A percentile compares a stretch with the other conserved stretches of the same genome.
Evolutionary conservation across 2,329 filamentous ascomycete species (phyloP).

Genomic region (Pyrenochaeta sp.): DNA sequence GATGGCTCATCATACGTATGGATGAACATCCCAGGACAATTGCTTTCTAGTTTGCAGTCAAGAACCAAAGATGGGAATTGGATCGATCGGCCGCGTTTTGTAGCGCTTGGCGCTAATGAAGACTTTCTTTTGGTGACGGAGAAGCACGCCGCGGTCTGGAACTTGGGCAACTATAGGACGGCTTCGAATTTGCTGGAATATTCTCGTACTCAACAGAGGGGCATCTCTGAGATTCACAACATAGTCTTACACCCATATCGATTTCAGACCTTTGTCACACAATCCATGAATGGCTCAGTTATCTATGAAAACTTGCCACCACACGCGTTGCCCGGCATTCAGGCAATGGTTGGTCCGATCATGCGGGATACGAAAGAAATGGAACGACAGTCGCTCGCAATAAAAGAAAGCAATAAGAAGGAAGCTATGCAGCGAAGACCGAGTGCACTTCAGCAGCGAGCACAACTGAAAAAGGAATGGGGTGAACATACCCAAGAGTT

Average conservation of each 20-base stretch:
- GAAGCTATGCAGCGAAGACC: constrained; percentile 12
- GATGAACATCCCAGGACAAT: constrained; percentile 39
- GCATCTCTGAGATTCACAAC: constrained; percentile 29
- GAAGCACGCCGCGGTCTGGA: constrained; percentile 40
- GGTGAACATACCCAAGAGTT: constrained; percentile 34
- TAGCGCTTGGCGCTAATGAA: constrained; percentile 38
- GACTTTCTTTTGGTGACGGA: constrained; percentile 44
- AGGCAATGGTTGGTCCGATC: constrained; percentile 28
- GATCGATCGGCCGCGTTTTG: constrained; percentile 41
- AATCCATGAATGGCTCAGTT: constrained; percentile 33
- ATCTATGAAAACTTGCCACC: constrained; percentile 37
- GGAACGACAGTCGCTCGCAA: constrained; percentile 6
- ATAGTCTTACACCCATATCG: constrained; percentile 43
- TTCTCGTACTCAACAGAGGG: constrained; percentile 19
- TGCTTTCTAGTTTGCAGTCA: constrained; percentile 34
- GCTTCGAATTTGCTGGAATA: constrained; percentile 29
- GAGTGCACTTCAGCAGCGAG: constrained; percentile 30
- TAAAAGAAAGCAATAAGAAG: constrained; percentile 9
- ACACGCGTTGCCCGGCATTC: constrained; percentile 27
- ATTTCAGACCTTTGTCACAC: constrained; percentile 39
- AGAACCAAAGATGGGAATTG: constrained; percentile 41
- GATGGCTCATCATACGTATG: constrained; percentile 40
- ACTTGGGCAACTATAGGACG: constrained; percentile 32
- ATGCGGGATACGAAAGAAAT: constrained; percentile 23
- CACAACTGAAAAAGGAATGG: constrained; percentile 37